Evolutionary conservation across 768 basidiomycete genomes (phyloP), one percentile per base, ranked within the genome.

Genomic region (Termitomyces titanicus): DNA sequence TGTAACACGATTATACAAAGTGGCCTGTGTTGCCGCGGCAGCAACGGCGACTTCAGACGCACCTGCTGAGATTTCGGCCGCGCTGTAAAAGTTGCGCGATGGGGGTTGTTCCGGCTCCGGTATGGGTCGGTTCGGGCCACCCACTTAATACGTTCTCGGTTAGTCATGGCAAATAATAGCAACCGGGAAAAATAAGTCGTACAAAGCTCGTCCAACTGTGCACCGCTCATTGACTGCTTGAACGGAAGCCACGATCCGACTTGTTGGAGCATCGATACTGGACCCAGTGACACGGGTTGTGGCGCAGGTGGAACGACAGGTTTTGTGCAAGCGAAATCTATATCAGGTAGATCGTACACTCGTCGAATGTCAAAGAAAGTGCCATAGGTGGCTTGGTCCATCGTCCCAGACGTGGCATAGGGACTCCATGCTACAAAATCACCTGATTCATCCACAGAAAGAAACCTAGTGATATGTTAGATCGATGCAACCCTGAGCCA

Each of bases 161-260:
- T 24, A 53, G 11, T 18, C 17, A 55, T 51, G 20, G 25, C 40
- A 29, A 25, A 22, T 10, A 47, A n/a, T 2, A 25, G 12, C 18
- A 10, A 45, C 13, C 10, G 11, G 34, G 51, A 27, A 37, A 59
- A 27, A 15, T 47, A 31, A 29, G 18, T 69, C 83, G 51, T 65
- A 88, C 87, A 64, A 18, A 88, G 64, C 5, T 68, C 69, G 60
- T 89, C 88, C 15, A 89, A 66, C 63, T 86, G 79, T 18, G 77
- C 78, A 17, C 86, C 88, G 0, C 80, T 78, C 65, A 80, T 74
- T 5, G 72, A 74, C 55, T 74, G 73, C 29, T 74, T 78, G 54
- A 76, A 79, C 2, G 73, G 70, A 55, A 88, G 76, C 75, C 84
- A 85, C 3, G 81, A 78, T 27, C 80, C 74, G 15, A 65, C 50